A percentile compares a stretch with the other conserved stretches of the same genome.
Evolutionary conservation across 306 rosid genomes (phyloP).

Genomic region (Acacia acuminata): DNA sequence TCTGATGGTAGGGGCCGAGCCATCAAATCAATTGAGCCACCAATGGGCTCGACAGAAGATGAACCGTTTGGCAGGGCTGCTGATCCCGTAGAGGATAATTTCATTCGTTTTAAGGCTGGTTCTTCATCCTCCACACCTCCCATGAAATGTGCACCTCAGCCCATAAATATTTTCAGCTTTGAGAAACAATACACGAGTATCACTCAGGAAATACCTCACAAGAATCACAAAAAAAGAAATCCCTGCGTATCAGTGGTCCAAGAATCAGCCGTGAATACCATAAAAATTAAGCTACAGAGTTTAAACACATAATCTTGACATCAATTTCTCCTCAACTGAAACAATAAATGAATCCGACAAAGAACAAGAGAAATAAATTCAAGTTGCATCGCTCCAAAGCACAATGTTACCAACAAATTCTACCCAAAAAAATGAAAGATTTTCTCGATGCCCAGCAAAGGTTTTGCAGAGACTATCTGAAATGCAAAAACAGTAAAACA

Average conservation of each 20-base stretch:
- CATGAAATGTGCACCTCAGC: constrained; percentile 99
- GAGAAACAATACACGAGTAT: constrained; percentile 36
- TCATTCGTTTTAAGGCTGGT: constrained; percentile 96
- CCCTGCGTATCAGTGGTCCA: constrained; percentile 43
- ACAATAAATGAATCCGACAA: constrained; percentile 3
- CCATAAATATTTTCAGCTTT: constrained; percentile 69
- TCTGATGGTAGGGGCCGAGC: constrained; percentile 85
- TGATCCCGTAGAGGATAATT: constrained; percentile 63
- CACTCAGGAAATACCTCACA: constrained; percentile 36
- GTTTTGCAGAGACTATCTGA: not conserved
- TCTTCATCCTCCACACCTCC: constrained; percentile 99
- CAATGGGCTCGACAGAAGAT: constrained; percentile 58
- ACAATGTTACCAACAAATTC: constrained; percentile 33
- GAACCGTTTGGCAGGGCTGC: constrained; percentile 85
- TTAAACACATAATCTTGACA: not conserved
- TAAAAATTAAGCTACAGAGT: constrained; percentile 3
- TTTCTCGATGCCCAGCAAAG: not conserved
- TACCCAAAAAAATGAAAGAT: not conserved
- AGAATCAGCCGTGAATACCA: constrained; percentile 19
- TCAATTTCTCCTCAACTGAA: constrained; percentile 4
- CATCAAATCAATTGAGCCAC: constrained; percentile 80
- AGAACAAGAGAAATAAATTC: constrained; percentile 7
- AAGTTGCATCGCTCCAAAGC: constrained; percentile 22
- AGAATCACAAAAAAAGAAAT: constrained; percentile 33
- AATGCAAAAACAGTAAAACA: not conserved